Percentiles rank a stretch among this genome's conserved stretches.
Conservation (phyloP, 2,329 filamentous ascomycete species). For the Trichoderma sp. region DNA sequence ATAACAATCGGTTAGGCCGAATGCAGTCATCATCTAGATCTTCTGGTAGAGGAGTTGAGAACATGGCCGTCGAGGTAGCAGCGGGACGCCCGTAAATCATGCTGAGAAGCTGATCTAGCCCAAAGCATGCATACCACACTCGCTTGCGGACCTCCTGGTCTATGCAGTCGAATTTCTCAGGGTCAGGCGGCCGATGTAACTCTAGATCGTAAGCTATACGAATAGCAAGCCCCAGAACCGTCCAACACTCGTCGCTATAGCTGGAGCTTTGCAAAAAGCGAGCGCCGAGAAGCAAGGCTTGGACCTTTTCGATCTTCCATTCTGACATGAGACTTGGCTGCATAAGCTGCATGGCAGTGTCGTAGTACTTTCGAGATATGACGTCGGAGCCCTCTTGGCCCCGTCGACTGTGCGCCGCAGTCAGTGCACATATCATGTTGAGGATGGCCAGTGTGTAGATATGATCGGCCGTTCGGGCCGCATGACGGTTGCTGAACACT, state of each 20-base stretch:
- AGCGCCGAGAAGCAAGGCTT: conserved; percentile 21
- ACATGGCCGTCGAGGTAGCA: conserved; percentile 9
- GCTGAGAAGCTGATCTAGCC: conserved; percentile 20
- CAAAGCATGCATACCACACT: conserved; percentile 22
- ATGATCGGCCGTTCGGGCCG: neutral
- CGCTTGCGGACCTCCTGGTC: conserved; percentile 22
- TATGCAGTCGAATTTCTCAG: conserved; percentile 12
- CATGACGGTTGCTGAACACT: neutral
- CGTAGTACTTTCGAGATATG: conserved; percentile 11
- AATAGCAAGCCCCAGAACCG: conserved; percentile 12
- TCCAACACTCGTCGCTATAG: conserved; percentile 23
- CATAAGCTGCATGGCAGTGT: conserved; percentile 23
- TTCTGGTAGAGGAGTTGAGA: conserved; percentile 18
- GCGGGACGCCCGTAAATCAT: conserved; percentile 25
- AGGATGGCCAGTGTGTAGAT: conserved; percentile 9
- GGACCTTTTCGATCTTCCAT: conserved; percentile 21
- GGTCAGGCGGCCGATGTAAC: conserved; percentile 9
- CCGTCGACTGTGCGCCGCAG: conserved; percentile 11
- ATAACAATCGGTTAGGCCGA: neutral
- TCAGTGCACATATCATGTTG: conserved; percentile 20
- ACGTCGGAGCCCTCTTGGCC: conserved; percentile 2
- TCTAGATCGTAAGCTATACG: conserved; percentile 20
- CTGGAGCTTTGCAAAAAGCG: conserved; percentile 19
- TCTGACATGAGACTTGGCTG: conserved; percentile 15
- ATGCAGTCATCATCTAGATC: conserved; percentile 23